A percentile compares a stretch with the other conserved stretches of the same genome.
Conservation (phyloP, 495 filamentous ascomycete genomes). For the Aspergillus nanangensis region DNA sequence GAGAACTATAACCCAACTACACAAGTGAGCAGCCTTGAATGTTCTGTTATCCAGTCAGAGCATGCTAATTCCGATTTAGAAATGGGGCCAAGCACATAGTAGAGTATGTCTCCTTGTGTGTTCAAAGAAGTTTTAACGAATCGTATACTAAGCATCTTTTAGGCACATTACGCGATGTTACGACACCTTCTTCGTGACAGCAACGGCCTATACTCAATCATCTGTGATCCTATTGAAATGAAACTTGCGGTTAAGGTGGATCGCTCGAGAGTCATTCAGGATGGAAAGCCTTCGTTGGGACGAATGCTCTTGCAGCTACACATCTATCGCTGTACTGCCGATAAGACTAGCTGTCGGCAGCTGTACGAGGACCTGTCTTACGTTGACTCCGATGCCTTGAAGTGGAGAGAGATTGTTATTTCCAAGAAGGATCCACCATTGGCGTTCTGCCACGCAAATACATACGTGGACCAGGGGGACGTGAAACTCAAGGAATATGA, state of each 20-base stretch:
- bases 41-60: neutral
- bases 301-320: constrained; percentile 38
- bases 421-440: constrained; percentile 23
- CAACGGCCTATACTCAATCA: constrained; percentile 24
- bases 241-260: constrained; percentile 32
- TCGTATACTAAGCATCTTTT: too few relatives aligned
- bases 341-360: constrained; percentile 27
- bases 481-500: constrained; percentile 42
- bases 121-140: too few relatives aligned
- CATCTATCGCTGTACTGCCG: constrained; percentile 44
- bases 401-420: constrained; percentile 34
- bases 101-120: too few relatives aligned
- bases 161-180: constrained; percentile 43
- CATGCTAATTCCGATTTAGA: constrained; percentile 14
- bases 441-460: constrained; percentile 43
- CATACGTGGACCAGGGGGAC: constrained; percentile 27
- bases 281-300: constrained; percentile 40
- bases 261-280: constrained; percentile 24
- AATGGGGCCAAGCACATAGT: constrained; percentile 45
- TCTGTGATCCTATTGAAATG: constrained; percentile 7
- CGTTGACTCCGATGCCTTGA: constrained; percentile 31
- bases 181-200: constrained; percentile 29
- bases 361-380: constrained; percentile 37
- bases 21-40: constrained; percentile 14
- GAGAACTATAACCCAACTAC: constrained; percentile 37